Base-by-base conservation (phyloP, 2,329 filamentous ascomycete species). In the Aquanectria penicillioides region DNA sequence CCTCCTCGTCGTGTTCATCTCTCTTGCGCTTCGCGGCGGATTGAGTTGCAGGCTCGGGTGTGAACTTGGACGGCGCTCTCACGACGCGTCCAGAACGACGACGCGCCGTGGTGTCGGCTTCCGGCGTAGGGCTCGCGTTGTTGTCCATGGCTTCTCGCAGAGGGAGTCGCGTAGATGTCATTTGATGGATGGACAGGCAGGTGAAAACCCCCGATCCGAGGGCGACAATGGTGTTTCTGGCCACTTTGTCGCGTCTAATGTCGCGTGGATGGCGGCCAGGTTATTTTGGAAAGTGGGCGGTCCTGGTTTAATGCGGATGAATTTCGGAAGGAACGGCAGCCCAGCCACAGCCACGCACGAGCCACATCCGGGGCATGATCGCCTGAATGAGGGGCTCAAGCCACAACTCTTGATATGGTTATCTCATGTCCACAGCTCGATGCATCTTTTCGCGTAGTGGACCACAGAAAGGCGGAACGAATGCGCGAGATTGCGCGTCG, bases 21-120 rank as follows among this genome's bases (percentile, higher is more conserved):
- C 84, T 81, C 76, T 89, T 89, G 73, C 87, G 83, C 76, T 89
- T 89, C 46, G 80, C 77, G 40, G 76, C 67, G 51, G 78, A 70
- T 65, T 80, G 77, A 41, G 65, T 65, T 36, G 72, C 57, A 51
- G 70, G 59, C 60, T 88, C 83, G 52, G 85, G 82, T 56, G 79
- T 79, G 75, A 86, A 89, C 73, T 88, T 88, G 71, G 82, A 74
- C 40, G 86, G 86, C 29, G 79, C 80, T 71, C 80, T 85, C 62
- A 86, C 81, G 78, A 87, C 86, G 85, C 87, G 87, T 86, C 87
- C 86, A 31, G 88, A 91, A 65, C 87, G 86, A 75, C 89, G 88
- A 81, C 84, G 83, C 76, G 82, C 80, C 70, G 80, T 79, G 59
- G 78, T 76, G 61, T 81, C 79, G 61, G 79, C 77, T 53, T 83